Evolutionary conservation across 2,329 filamentous ascomycete genomes (phyloP), one percentile per base, ranked within the genome.

Genomic region (Aspergillus clavatus): DNA sequence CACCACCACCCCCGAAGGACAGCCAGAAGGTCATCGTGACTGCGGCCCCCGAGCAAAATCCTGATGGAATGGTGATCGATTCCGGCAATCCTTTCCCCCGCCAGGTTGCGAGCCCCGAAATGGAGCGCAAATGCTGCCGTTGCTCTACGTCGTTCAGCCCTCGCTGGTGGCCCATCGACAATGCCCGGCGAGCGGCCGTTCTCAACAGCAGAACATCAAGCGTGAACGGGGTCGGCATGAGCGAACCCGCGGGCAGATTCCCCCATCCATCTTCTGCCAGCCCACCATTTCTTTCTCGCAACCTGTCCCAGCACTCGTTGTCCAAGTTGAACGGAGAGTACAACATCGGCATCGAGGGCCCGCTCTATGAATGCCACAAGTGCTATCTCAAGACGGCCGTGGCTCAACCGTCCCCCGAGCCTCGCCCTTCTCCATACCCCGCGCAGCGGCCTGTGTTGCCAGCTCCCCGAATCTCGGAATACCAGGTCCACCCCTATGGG

Each of bases 361-460:
- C 50, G 50, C 77, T 75, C 50, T 84, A 81, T 52, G 84, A 89
- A 65, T 90, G 86, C 57, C 86, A 90, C 67, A 86, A 87, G 63
- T 90, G 86, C 51, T 74, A 78, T 55, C 62, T 72, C 53, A 76
- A 69, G 23, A 76, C 76, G 46, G 51, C 55, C 14, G 53, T 61
- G 3, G 51, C 62, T 8, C 56, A 59, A 40, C 57, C 61, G 22
- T 59, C 59, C 26, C 57, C 66, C 1, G 67, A 69, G 45, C 58
- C 60, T 28, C 60, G 61, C 16, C 61, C 61, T 19, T 66, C 66
- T 27, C 61, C 64, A 7, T 67, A 67, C 47, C 42, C 56, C n/a
- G 50, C 56, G 16, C 60, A 62, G 38, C 63, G 63, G 23, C 55
- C 66, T n/a, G 60, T 66, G 41, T 47, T 68, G 7, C 59, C 66